Evolutionary conservation across 305 asterid genomes (phyloP).

Genomic region (Solanum hybrid): DNA sequence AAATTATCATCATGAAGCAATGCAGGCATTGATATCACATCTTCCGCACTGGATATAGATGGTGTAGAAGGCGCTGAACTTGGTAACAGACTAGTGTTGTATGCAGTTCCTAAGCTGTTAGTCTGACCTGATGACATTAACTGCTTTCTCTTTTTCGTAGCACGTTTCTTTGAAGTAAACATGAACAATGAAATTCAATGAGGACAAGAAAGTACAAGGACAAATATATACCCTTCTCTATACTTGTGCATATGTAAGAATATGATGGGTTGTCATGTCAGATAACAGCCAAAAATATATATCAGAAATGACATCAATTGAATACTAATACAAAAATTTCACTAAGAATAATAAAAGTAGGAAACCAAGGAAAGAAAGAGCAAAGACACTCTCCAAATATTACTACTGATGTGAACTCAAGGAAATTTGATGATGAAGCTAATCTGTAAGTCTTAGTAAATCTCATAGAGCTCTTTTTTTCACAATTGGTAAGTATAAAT

Average conservation of each 20-base stretch:
- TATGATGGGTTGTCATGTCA: neutral
- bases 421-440: neutral
- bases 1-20: slow-evolving; percentile 13
- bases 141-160: slow-evolving; percentile 21
- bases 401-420: neutral
- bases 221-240: neutral
- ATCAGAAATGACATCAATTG: neutral
- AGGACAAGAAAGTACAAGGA: neutral
- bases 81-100: neutral
- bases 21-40: slow-evolving; percentile 10
- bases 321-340: neutral
- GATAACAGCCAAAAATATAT: neutral
- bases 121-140: slow-evolving; percentile 9
- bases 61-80: slow-evolving; percentile 9
- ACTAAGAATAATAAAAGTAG: neutral
- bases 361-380: neutral
- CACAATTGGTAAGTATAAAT: neutral
- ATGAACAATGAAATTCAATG: neutral
- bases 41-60: slow-evolving; percentile 3
- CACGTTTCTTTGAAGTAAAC: slow-evolving; percentile 3
- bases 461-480: neutral
- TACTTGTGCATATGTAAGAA: neutral
- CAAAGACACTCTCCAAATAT: neutral
- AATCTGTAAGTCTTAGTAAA: neutral
- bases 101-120: slow-evolving; percentile 12